Percentiles rank a stretch among this genome's conserved stretches.
Conservation (phyloP, 2,329 filamentous ascomycete species). For the Paraphoma chrysanthemicola region DNA sequence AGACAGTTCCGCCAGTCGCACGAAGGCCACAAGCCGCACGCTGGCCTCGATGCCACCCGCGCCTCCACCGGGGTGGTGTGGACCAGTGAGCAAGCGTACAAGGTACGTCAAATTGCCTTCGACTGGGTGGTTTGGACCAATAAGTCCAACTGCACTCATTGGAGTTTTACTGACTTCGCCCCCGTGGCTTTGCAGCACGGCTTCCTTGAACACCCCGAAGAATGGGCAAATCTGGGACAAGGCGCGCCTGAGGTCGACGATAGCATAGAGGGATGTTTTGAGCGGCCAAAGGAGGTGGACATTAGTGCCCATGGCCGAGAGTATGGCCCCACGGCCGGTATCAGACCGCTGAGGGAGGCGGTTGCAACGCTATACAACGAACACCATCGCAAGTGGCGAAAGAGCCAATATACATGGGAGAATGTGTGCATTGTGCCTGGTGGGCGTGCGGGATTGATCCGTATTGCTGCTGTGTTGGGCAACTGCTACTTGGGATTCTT, state of each 20-base stretch:
- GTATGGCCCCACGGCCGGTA: constrained; percentile 91
- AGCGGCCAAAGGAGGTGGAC: constrained; percentile 78
- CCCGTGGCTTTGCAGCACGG: constrained; percentile 62
- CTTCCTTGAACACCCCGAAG: constrained; percentile 79
- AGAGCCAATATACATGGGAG: constrained; percentile 93
- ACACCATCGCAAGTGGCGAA: constrained; percentile 86
- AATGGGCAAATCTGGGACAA: constrained; percentile 94
- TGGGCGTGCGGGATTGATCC: constrained; percentile 88
- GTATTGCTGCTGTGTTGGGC: constrained; percentile 91
- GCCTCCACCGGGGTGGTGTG: constrained; percentile 94
- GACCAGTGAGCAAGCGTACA: constrained; percentile 85
- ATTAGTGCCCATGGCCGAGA: constrained; percentile 81
- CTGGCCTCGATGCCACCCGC: constrained; percentile 85
- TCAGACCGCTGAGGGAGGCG: constrained; percentile 86
- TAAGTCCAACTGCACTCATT: no score
- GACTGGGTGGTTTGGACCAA: no score
- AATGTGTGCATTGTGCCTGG: constrained; percentile 97
- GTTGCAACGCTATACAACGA: constrained; percentile 93
- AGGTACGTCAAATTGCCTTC: constrained; percentile 44
- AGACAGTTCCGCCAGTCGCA: constrained; percentile 88
- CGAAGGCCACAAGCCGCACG: constrained; percentile 88
- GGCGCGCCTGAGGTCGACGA: constrained; percentile 94
- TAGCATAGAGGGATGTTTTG: constrained; percentile 88
- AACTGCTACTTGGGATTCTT: constrained; percentile 95
- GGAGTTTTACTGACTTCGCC: no score